Evolutionary conservation across 2,329 filamentous ascomycete genomes (phyloP).

Genomic region (Cladosporium oxysporum): DNA sequence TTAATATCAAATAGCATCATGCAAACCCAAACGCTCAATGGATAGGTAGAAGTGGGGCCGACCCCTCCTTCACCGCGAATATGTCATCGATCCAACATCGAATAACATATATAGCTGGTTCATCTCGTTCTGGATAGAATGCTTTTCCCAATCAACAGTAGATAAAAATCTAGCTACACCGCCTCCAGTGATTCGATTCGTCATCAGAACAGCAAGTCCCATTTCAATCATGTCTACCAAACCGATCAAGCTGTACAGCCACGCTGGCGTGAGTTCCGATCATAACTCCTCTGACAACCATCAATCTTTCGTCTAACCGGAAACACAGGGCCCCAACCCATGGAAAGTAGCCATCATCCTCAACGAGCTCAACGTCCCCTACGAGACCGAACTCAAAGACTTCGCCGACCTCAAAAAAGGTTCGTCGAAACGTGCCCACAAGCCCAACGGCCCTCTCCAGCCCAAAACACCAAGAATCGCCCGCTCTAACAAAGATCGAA

Average conservation of each 20-base stretch:
- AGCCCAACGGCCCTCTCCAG: too few species aligned
- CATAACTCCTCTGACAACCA: background rate
- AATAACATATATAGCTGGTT: background rate
- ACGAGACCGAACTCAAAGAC: conserved; percentile 40
- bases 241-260: conserved; percentile 35
- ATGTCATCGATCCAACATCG: background rate
- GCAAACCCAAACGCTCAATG: background rate
- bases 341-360: conserved; percentile 49
- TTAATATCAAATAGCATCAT: background rate
- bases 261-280: conserved; percentile 25
- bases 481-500: too few species aligned
- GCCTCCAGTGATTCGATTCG: background rate
- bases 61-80: background rate
- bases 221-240: conserved; percentile 20
- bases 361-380: conserved; percentile 47
- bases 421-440: too few species aligned
- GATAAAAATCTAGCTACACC: background rate
- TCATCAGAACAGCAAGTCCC: background rate
- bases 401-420: conserved; percentile 44
- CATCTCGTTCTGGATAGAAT: too few species aligned
- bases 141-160: background rate
- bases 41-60: background rate
- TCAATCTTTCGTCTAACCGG: background rate
- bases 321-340: conserved; percentile 41
- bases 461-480: too few species aligned